These are phyloP conservation scores for Fraxinus latifolia DNA, from an alignment of 305 asterid species.

Conservation along the genomic window DNA sequence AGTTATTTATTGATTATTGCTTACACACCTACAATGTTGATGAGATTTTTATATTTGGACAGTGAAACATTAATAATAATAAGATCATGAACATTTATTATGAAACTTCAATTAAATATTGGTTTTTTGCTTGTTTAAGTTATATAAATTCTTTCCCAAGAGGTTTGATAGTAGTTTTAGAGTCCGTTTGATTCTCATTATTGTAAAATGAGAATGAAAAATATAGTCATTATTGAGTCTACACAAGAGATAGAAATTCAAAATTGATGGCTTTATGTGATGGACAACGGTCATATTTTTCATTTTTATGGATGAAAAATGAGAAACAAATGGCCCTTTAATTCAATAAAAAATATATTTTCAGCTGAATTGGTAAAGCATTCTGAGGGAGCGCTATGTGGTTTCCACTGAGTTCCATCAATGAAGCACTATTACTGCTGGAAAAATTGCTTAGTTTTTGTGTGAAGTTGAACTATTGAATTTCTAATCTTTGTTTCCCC, in stretches of 20 bases:
- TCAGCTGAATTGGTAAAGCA: slow-evolving; percentile 7
- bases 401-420: background rate
- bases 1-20: background rate
- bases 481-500: slow-evolving; percentile 10
- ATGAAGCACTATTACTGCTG: background rate
- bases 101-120: background rate
- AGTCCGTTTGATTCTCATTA: too few species aligned
- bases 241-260: too few species aligned
- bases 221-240: too few species aligned
- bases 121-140: slow-evolving; percentile 16
- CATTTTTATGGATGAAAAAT: too few species aligned
- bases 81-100: background rate
- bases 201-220: too few species aligned
- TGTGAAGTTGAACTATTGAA: background rate
- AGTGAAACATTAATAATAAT: background rate
- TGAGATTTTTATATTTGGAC: slow-evolving; percentile 5
- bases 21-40: slow-evolving; percentile 10
- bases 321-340: too few species aligned
- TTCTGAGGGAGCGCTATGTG: slow-evolving; percentile 9
- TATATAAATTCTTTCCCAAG: background rate
- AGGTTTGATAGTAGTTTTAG: background rate
- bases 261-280: too few species aligned
- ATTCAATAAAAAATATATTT: background rate
- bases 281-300: too few species aligned
- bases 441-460: background rate